These are phyloP conservation scores for Zostera marina DNA, from an alignment of 116 monocot genomes.

Conservation along the genomic window DNA sequence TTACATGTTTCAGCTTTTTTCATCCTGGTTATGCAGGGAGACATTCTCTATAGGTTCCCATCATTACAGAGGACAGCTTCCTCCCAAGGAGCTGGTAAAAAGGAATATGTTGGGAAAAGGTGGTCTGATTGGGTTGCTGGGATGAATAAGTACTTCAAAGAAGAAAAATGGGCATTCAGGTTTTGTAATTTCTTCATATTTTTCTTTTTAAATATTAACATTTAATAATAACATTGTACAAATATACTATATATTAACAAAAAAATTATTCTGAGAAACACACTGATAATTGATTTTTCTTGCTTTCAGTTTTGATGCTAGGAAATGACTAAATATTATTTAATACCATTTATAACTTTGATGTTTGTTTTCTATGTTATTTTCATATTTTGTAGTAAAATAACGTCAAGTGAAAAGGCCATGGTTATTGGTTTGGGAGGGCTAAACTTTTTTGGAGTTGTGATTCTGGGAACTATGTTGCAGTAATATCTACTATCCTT, in stretches of 20 bases:
- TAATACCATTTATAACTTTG: neutral
- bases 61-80: constrained; percentile 90
- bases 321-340: neutral
- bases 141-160: constrained; percentile 58
- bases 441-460: constrained; percentile 85
- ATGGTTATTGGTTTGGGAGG: constrained; percentile 81
- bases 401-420: constrained; percentile 52
- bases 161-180: constrained; percentile 92
- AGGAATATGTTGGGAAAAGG: constrained; percentile 78
- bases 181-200: constrained; percentile 6
- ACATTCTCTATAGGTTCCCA: constrained; percentile 87
- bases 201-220: neutral
- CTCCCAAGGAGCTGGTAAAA: constrained; percentile 34
- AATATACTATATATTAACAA: no score
- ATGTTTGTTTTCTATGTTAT: neutral
- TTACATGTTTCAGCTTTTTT: neutral
- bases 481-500: constrained; percentile 21
- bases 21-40: constrained; percentile 41
- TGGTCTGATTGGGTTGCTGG: constrained; percentile 60
- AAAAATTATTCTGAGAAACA: no score
- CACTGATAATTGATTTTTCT: no score
- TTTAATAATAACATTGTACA: neutral
- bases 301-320: neutral
- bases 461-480: constrained; percentile 69
- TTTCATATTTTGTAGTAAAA: constrained; percentile 44